Conservation (phyloP, 306 rosid species). For the Prunus dulcis region DNA sequence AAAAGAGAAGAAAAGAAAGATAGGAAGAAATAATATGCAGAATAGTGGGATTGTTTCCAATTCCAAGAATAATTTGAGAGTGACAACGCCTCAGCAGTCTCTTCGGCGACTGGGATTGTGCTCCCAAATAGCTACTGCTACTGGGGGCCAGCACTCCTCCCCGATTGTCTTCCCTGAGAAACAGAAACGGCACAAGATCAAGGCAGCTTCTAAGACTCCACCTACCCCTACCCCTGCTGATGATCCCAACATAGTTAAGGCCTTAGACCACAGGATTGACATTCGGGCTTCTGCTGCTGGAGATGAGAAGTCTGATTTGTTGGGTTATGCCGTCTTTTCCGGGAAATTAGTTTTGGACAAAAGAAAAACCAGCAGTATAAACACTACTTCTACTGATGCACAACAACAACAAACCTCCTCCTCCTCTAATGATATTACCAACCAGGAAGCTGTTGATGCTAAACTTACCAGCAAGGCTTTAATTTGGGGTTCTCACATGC, state of each 20-base stretch:
- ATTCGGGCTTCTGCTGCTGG: constrained; percentile 49
- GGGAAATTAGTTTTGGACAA: constrained; percentile 85
- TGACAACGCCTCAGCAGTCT: constrained; percentile 70
- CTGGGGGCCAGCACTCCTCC: constrained; percentile 84
- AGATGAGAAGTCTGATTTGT: constrained; percentile 86
- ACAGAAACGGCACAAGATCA: constrained; percentile 76
- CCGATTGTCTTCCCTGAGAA: constrained; percentile 96
- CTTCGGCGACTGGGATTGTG: constrained; percentile 85
- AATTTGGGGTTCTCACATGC: constrained; percentile 77
- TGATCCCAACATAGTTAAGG: constrained; percentile 48
- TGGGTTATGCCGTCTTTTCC: constrained; percentile 71
- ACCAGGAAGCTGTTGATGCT: constrained; percentile 63
- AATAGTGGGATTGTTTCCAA: constrained; percentile 64
- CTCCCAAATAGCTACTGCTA: constrained; percentile 82
- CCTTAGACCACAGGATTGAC: constrained; percentile 85
- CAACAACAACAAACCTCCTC: constrained; percentile 32
- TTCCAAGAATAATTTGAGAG: constrained; percentile 65
- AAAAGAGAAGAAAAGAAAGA: constrained; percentile 1
- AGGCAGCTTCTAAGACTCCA: constrained; percentile 40
- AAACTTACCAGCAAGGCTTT: constrained; percentile 88
- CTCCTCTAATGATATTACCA: constrained; percentile 39
- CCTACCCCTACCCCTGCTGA: constrained; percentile 28
- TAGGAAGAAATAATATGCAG: constrained; percentile 40
- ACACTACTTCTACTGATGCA: constrained; percentile 26
- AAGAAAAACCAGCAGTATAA: constrained; percentile 38